Base-by-base conservation (phyloP, 2,329 filamentous ascomycete genomes). In the Daldinia eschscholtzii region DNA sequence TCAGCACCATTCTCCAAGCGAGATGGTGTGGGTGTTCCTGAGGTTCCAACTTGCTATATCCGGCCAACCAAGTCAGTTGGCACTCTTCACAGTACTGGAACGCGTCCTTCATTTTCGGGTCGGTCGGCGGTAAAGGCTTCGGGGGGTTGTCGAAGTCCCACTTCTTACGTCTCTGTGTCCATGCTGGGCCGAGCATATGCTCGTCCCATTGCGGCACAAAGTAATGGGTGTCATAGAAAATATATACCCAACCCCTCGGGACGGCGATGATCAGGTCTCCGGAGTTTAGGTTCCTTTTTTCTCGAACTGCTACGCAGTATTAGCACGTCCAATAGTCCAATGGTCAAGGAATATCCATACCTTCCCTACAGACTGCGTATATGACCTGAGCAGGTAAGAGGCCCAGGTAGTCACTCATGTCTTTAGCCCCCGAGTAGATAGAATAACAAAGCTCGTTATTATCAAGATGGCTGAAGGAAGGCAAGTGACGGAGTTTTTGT, bases 51-150 rank as follows among this genome's bases (percentile, higher is more conserved):
- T 48, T 28, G 23, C 60, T 57, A 26, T 66, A 12, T 1, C 67
- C 67, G 9, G 66, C 56, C 10, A 70, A n/a, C 64, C 67, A 70
- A 6, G 67, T 70, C 37, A 67, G 35, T 13, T 66, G 56, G 28
- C 67, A 70, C 15, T 64, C 12, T 42, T 64, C 56, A 39, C 67
- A 70, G 44, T 70, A 66, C 39, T 55, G 64, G 52, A 70, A 70
- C 13, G 57, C 63, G 10, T 53, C 63, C 18, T 61, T 61, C 67
- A 70, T 60, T 44, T 53, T 55, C 2, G 63, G 41, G 6, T 66
- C 60, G 28, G 64, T 64, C 1, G 52, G 23, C 23, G 57, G 44
- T 5, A 64, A 37, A 55, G 63, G 60, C 28, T 63, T 63, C 6
- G 67, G 67, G 7, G 59, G 63, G 2, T 66, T 66, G 18, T 70